Percentiles rank a stretch among this genome's conserved stretches.
Evolutionary conservation across 2,329 filamentous ascomycete genomes (phyloP).

Genomic region (Sporothrix sp.): DNA sequence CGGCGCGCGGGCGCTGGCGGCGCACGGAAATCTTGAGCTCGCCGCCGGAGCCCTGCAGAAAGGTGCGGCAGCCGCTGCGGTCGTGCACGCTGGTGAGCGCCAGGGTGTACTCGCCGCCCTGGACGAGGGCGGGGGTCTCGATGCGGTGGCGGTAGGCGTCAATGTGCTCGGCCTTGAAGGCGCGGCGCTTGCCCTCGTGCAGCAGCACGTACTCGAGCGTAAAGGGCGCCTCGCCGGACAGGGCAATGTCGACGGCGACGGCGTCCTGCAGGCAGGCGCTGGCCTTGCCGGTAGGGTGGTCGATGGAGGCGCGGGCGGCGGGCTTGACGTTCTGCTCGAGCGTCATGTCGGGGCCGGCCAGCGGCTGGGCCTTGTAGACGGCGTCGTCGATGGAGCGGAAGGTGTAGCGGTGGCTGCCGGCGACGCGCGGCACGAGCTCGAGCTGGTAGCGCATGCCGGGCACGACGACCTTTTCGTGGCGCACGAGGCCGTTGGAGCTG

Average conservation of each 20-base stretch:
- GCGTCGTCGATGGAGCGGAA: slow-evolving; percentile 74
- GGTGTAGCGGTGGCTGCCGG: slow-evolving; percentile 77
- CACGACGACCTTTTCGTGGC: slow-evolving; percentile 47
- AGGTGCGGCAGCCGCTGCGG: slow-evolving; percentile 74
- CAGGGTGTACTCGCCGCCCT: slow-evolving; percentile 84
- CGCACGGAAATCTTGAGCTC: slow-evolving; percentile 79
- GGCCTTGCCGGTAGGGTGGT: slow-evolving; percentile 42
- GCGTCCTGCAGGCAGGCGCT: slow-evolving; percentile 76
- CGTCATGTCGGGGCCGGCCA: slow-evolving; percentile 51
- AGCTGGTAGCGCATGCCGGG: slow-evolving; percentile 72
- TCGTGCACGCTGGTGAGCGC: slow-evolving; percentile 81
- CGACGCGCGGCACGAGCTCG: slow-evolving; percentile 69
- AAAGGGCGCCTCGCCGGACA: slow-evolving; percentile 80
- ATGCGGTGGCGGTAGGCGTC: slow-evolving; percentile 56
- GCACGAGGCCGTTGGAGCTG: slow-evolving; percentile 49
- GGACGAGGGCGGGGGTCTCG: slow-evolving; percentile 60
- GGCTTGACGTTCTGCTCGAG: slow-evolving; percentile 90
- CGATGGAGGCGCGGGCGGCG: slow-evolving; percentile 69
- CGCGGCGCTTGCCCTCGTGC: slow-evolving; percentile 75
- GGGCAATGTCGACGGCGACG: slow-evolving; percentile 61
- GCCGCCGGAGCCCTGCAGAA: slow-evolving; percentile 53
- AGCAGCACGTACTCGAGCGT: slow-evolving; percentile 86
- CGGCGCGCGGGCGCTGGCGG: slow-evolving; percentile 75
- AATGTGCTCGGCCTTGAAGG: slow-evolving; percentile 56
- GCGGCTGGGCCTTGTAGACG: slow-evolving; percentile 60